Evolutionary conservation across 345 rosid species (phyloP).

Genomic region (Streptanthus diversifolius): DNA sequence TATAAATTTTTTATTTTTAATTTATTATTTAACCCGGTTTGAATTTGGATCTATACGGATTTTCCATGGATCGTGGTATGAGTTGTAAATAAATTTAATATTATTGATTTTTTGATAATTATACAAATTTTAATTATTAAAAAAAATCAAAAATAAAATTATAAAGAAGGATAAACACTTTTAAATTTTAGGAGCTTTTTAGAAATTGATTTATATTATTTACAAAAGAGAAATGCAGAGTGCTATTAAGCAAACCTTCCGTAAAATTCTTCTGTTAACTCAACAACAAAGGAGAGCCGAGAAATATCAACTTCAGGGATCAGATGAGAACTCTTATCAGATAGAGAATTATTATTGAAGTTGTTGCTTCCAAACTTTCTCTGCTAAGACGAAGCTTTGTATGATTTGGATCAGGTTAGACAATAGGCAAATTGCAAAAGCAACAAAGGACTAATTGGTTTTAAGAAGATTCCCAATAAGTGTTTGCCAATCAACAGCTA

Average conservation of each 20-base stretch:
- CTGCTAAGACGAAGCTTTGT: slow-evolving; percentile 91
- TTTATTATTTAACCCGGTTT: too few species aligned
- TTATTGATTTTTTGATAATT: too few species aligned
- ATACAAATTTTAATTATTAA: too few species aligned
- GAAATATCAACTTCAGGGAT: slow-evolving; percentile 98
- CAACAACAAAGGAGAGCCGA: slow-evolving; percentile 96
- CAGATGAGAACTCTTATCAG: slow-evolving; percentile 42
- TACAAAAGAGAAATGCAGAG: slow-evolving; percentile 11
- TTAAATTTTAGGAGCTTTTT: too few species aligned
- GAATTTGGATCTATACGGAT: too few species aligned
- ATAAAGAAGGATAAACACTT: too few species aligned
- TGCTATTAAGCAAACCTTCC: slow-evolving; percentile 61
- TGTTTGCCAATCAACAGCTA: background rate
- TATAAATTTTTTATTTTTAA: too few species aligned
- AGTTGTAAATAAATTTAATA: too few species aligned
- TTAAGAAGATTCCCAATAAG: background rate
- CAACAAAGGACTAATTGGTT: background rate
- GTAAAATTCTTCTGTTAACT: slow-evolving; percentile 98
- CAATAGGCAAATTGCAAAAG: slow-evolving; percentile 69
- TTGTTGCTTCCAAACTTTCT: slow-evolving; percentile 75
- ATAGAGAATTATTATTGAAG: slow-evolving; percentile 1
- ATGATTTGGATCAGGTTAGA: slow-evolving; percentile 96
- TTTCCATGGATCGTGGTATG: too few species aligned
- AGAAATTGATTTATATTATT: too few species aligned
- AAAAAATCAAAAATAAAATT: too few species aligned